phyloP scores from a whole-genome alignment of 2,329 filamentous ascomycete genomes.

The Talaromyces pinophilus region DNA sequence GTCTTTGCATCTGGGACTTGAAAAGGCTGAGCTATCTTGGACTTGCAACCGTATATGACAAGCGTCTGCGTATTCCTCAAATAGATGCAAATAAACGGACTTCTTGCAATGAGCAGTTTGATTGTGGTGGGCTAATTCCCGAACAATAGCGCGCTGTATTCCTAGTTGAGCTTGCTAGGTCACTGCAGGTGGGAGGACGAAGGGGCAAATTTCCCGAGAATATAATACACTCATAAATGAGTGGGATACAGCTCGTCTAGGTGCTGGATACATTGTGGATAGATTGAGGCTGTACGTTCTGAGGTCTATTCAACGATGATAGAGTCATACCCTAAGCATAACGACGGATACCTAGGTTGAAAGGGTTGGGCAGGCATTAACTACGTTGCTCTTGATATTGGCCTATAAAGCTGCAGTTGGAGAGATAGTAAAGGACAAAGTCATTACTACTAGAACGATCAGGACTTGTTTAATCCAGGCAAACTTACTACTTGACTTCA shows the following conservation, averaged over 20 bases:
- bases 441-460: not conserved
- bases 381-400: not conserved
- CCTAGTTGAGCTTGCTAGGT: not conserved
- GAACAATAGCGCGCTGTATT: slow-evolving; percentile 10
- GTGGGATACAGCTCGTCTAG: slow-evolving; percentile 28
- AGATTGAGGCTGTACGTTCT: not conserved
- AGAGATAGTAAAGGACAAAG: not conserved
- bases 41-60: slow-evolving; percentile 7
- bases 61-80: not conserved
- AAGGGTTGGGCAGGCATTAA: not conserved
- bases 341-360: not conserved
- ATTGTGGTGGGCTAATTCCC: not conserved
- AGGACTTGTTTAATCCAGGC: too few species aligned
- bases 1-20: slow-evolving; percentile 12
- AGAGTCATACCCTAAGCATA: too few species aligned
- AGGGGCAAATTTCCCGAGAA: slow-evolving; percentile 35
- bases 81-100: not conserved
- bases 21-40: slow-evolving; percentile 11
- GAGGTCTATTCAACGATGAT: not conserved
- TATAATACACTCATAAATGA: not conserved
- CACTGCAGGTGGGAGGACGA: not conserved
- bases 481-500: too few species aligned
- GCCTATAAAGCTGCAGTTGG: not conserved
- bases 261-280: not conserved
- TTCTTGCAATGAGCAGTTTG: not conserved